Percentiles rank a stretch among this genome's conserved stretches.
phyloP scores from a whole-genome alignment of 2,329 filamentous ascomycete species.

The Alternaria gansuensis region DNA sequence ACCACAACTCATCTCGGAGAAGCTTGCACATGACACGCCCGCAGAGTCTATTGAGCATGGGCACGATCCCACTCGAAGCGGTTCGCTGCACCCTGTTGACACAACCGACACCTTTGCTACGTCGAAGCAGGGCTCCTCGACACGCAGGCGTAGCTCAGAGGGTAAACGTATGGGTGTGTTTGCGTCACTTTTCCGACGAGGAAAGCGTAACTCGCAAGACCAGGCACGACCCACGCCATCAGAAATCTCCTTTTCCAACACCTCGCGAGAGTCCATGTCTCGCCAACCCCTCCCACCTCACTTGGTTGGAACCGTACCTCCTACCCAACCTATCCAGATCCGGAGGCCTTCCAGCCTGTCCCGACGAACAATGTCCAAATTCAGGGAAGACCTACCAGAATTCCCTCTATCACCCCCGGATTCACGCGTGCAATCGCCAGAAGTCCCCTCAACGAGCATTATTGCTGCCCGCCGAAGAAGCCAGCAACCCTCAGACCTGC shows the following conservation, averaged over 20 bases:
- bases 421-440: slow-evolving; percentile 81
- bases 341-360: slow-evolving; percentile 66
- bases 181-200: slow-evolving; percentile 72
- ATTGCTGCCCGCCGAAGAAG: slow-evolving; percentile 55
- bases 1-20: slow-evolving; percentile 59
- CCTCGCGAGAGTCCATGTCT: slow-evolving; percentile 85
- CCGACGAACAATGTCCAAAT: slow-evolving; percentile 86
- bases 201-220: slow-evolving; percentile 61
- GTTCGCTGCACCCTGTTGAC: slow-evolving; percentile 46
- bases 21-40: slow-evolving; percentile 39
- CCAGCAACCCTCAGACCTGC: slow-evolving; percentile 48
- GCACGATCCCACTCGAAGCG: slow-evolving; percentile 44
- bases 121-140: slow-evolving; percentile 37
- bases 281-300: slow-evolving; percentile 63
- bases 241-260: slow-evolving; percentile 81
- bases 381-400: slow-evolving; percentile 90
- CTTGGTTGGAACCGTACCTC: slow-evolving; percentile 53
- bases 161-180: slow-evolving; percentile 49
- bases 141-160: slow-evolving; percentile 48
- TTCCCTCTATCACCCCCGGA: slow-evolving; percentile 85
- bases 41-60: slow-evolving; percentile 56
- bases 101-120: slow-evolving; percentile 43
- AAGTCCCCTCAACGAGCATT: slow-evolving; percentile 61
- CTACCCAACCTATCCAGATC: slow-evolving; percentile 49
- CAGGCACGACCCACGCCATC: slow-evolving; percentile 67